Base-by-base conservation (phyloP, 371 early-diverging fungal species). In the Pancytospora philotis region DNA sequence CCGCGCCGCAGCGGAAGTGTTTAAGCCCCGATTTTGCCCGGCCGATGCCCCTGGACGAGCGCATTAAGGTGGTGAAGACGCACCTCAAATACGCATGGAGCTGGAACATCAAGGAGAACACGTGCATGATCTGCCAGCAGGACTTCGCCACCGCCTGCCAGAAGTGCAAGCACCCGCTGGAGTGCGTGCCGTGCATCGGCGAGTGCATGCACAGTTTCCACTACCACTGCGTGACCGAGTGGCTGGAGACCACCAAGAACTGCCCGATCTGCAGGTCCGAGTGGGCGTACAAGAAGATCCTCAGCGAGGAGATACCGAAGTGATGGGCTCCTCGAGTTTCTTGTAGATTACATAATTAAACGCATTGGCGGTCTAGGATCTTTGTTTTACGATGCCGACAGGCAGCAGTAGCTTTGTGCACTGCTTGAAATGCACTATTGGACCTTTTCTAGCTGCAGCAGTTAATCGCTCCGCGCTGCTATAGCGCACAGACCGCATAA, bases 101-200 rank as follows among this genome's bases (percentile, higher is more conserved):
- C 64, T 81, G 79, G 79, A 66, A 74, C 30, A 41, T 76, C 48
- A 45, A 70, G 34, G 75, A 78, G 25, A 77, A 77, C 0, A 73
- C 76, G 13, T 81, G 81, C 65, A 72, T 80, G 3, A 81, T 81
- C 64, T 81, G 81, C 58, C 81, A 81, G 59, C 81, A 81, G 64
- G 55, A 68, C 8, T 79, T 81, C 66, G 75, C 76, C 53, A 74
- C 75, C 35, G 76, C 76, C 73, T 81, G 81, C 60, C 57, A 71
- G 25, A 69, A 75, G 45, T 81, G 81, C 58, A 67, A 52, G 35
- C 81, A 81, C 66, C 81, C 81, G 16, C 60, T 78, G n/a, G 70
- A 76, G 34, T 81, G 81, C 65, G 62, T 71, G 10, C 81, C 81
- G 1, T 70, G 74, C 39, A 50, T 70, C 31, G 81, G 81, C 3